Evolutionary conservation across 352 stramenopile species (phyloP).

Genomic region (Pseudoperonospora humuli): DNA sequence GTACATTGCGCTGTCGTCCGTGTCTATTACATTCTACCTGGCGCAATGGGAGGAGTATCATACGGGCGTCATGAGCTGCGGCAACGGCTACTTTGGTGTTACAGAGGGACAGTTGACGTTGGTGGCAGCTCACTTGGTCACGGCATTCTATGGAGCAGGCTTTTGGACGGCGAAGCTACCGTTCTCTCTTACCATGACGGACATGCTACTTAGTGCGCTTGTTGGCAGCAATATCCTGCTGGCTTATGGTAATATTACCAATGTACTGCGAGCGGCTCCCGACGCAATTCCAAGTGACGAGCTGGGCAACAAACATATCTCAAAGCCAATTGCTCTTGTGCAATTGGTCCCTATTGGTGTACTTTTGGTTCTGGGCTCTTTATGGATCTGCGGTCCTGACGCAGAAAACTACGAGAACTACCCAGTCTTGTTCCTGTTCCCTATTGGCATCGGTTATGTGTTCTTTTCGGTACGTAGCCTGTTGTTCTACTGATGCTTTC

Average conservation of each 20-base stretch:
- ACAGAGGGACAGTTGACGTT: slow-evolving; percentile 79
- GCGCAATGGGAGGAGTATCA: slow-evolving; percentile 87
- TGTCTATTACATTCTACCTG: slow-evolving; percentile 79
- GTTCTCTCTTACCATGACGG: slow-evolving; percentile 32
- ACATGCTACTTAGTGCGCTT: slow-evolving; percentile 46
- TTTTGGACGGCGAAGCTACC: slow-evolving; percentile 50
- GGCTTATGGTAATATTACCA: slow-evolving; percentile 62
- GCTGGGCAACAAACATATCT: slow-evolving; percentile 79
- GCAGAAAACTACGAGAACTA: slow-evolving; percentile 55
- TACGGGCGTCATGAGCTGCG: slow-evolving; percentile 85
- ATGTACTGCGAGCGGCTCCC: slow-evolving; percentile 51
- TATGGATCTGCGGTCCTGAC: slow-evolving; percentile 72
- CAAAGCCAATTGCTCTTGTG: slow-evolving; percentile 64
- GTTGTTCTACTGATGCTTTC: not conserved
- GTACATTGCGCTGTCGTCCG: slow-evolving; percentile 61
- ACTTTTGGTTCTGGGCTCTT: slow-evolving; percentile 42
- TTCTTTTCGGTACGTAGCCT: slow-evolving; percentile 63
- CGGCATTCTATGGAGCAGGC: slow-evolving; percentile 42
- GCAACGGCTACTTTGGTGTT: slow-evolving; percentile 77
- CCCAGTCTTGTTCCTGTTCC: slow-evolving; percentile 69
- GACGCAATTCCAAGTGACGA: slow-evolving; percentile 54
- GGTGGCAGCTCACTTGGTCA: slow-evolving; percentile 52
- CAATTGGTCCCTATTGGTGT: slow-evolving; percentile 69
- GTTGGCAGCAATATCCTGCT: slow-evolving; percentile 74
- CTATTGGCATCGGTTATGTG: slow-evolving; percentile 76